These are phyloP conservation scores for Candida sanyaensis DNA, from an alignment of 1,139 yeast species.

Conservation along the genomic window DNA sequence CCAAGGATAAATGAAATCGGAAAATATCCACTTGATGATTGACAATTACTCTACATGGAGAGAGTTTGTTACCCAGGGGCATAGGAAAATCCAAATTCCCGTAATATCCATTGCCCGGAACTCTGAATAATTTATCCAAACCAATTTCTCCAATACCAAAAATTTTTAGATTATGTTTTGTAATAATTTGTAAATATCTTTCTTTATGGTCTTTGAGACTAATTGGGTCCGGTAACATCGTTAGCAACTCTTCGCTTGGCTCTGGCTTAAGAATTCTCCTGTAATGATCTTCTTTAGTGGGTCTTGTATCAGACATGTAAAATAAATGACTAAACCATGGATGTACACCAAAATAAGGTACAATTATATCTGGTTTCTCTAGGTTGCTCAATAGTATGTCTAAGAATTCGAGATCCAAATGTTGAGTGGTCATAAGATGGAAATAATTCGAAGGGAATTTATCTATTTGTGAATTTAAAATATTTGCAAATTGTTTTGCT, in stretches of 20 bases:
- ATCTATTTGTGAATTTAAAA: slow-evolving; percentile 9
- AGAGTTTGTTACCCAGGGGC: slow-evolving; percentile 24
- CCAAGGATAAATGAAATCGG: slow-evolving; percentile 52
- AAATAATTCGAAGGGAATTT: slow-evolving; percentile 13
- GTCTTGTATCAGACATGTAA: slow-evolving; percentile 19
- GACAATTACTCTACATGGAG: slow-evolving; percentile 53
- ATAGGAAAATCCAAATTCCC: slow-evolving; percentile 32
- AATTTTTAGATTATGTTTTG: slow-evolving; percentile 20
- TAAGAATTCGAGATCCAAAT: slow-evolving; percentile 45
- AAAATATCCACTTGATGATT: slow-evolving; percentile 66
- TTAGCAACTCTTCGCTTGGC: slow-evolving; percentile 43
- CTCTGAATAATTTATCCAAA: slow-evolving; percentile 70
- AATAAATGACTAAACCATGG: slow-evolving; percentile 87
- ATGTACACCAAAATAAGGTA: slow-evolving; percentile 80
- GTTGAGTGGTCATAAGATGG: slow-evolving; percentile 61
- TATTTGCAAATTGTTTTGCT: slow-evolving; percentile 12
- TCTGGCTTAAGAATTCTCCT: slow-evolving; percentile 45
- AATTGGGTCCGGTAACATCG: slow-evolving; percentile 63
- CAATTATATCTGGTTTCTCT: slow-evolving; percentile 26
- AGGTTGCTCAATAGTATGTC: slow-evolving; percentile 28
- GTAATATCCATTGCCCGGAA: slow-evolving; percentile 62
- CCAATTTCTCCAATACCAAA: slow-evolving; percentile 86
- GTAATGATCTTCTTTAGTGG: slow-evolving; percentile 55
- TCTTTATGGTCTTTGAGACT: slow-evolving; percentile 39
- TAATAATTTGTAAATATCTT: slow-evolving; percentile 22